Conservation (phyloP, 352 stramenopile species). For the Phytophthora rubi region DNA sequence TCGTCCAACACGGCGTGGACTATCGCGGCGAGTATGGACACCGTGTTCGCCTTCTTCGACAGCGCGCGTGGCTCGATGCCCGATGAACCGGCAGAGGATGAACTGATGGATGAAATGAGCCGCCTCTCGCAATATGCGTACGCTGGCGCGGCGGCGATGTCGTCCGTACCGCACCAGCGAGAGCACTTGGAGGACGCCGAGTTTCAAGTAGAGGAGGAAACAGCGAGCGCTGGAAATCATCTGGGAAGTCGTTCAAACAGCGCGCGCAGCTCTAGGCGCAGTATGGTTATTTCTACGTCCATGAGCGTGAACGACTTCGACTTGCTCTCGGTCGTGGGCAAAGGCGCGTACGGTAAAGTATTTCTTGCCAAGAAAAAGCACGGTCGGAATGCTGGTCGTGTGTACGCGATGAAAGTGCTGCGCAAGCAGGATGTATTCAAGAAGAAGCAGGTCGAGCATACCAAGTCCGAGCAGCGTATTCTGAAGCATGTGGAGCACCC, state of each 20-base stretch:
- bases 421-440: constrained; percentile 87
- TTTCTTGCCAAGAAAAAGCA: constrained; percentile 85
- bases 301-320: constrained; percentile 91
- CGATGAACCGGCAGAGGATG: constrained; percentile 71
- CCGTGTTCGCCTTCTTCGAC: constrained; percentile 87
- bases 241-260: constrained; percentile 45
- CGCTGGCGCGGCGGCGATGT: constrained; percentile 59
- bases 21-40: constrained; percentile 84
- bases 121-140: constrained; percentile 77
- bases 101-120: constrained; percentile 84
- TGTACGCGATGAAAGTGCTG: constrained; percentile 92
- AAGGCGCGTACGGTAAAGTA: constrained; percentile 89
- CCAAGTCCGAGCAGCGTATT: constrained; percentile 90
- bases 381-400: constrained; percentile 64
- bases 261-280: constrained; percentile 55
- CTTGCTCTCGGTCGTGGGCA: constrained; percentile 83
- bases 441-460: constrained; percentile 89
- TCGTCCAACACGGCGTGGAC: constrained; percentile 86
- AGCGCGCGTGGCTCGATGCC: constrained; percentile 81
- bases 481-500: constrained; percentile 89
- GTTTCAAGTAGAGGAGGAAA: constrained; percentile 57
- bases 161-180: constrained; percentile 53
- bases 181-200: constrained; percentile 81
- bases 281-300: constrained; percentile 82
- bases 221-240: constrained; percentile 11